Conservation (phyloP, 192 early-diverging fungal species). For the Mortierella hygrophila region DNA sequence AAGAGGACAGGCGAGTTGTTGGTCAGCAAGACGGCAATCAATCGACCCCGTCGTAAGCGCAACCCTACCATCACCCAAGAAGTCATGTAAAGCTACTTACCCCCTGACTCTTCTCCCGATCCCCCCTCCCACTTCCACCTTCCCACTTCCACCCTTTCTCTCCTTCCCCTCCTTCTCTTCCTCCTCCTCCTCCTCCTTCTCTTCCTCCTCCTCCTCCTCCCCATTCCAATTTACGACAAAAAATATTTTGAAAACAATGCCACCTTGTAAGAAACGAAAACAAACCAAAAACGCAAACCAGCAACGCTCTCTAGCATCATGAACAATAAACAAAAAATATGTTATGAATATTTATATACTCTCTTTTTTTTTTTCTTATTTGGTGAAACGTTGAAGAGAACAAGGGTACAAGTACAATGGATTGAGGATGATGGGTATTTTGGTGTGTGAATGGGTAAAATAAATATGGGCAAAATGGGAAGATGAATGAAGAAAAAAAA, state of each 20-base stretch:
- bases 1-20: conserved; percentile 43
- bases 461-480: no score
- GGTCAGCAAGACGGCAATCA: conserved; percentile 37
- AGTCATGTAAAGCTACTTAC: neutral
- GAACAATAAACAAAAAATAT: neutral
- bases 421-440: neutral
- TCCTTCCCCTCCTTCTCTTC: neutral
- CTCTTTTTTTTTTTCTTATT: neutral
- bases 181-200: neutral
- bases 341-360: neutral
- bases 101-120: conserved; percentile 1
- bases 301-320: neutral
- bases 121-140: neutral
- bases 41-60: conserved; percentile 38
- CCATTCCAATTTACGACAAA: neutral
- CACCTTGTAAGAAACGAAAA: neutral
- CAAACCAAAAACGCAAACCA: neutral
- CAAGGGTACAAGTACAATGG: neutral
- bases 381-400: neutral
- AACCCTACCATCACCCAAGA: neutral
- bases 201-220: neutral
- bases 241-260: neutral
- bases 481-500: neutral
- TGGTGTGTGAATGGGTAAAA: neutral
- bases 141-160: no score